Evolutionary conservation across 2,329 filamentous ascomycete genomes (phyloP).

Genomic region (Fusarium nanum): DNA sequence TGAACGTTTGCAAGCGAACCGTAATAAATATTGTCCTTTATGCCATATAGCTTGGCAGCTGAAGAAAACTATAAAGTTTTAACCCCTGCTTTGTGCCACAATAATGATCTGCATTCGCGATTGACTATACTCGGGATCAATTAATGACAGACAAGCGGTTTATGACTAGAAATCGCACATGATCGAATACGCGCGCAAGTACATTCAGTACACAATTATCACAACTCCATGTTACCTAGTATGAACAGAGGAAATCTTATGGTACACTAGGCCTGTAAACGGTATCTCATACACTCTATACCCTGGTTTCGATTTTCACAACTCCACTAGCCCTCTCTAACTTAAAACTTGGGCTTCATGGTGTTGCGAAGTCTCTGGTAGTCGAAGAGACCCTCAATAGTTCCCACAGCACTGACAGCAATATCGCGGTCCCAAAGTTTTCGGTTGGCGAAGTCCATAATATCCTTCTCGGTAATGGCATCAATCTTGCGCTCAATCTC

Average conservation of each 20-base stretch:
- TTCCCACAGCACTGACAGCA: conserved; percentile 91
- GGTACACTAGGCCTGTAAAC: conserved; percentile 65
- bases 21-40: neutral
- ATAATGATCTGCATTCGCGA: neutral
- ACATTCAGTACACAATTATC: conserved; percentile 43
- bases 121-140: neutral
- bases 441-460: conserved; percentile 94
- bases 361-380: conserved; percentile 84
- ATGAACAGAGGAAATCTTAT: conserved; percentile 61
- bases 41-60: neutral
- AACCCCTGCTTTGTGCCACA: neutral
- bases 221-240: conserved; percentile 50
- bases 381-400: conserved; percentile 86
- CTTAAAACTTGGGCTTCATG: conserved; percentile 83
- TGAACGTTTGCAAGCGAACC: neutral
- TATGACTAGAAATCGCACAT: neutral
- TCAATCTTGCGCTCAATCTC: conserved; percentile 96
- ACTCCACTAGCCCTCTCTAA: conserved; percentile 46
- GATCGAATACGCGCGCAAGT: conserved; percentile 1
- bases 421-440: conserved; percentile 99
- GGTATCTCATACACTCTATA: conserved; percentile 69
- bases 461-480: conserved; percentile 91
- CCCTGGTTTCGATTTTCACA: conserved; percentile 56
- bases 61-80: neutral
- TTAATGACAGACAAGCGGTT: neutral